Percentiles rank a stretch among this genome's conserved stretches.
These are phyloP conservation scores for Salix exigua DNA, from an alignment of 345 rosid species.

Conservation along the genomic window DNA sequence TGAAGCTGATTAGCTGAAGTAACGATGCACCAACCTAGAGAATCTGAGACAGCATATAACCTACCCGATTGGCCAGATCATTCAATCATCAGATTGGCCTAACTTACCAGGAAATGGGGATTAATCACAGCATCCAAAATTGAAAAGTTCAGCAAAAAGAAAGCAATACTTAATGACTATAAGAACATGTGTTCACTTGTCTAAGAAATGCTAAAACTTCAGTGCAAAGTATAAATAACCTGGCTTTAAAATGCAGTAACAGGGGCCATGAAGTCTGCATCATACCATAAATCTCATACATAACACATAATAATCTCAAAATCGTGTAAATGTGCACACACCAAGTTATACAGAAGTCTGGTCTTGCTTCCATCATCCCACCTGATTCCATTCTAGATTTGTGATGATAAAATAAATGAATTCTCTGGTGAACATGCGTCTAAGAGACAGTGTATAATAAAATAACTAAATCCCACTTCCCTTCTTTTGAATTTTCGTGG, in stretches of 20 bases:
- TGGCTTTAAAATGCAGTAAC: not conserved
- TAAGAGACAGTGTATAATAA: not conserved
- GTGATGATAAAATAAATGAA: not conserved
- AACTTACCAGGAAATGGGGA: not conserved
- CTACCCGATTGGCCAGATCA: not conserved
- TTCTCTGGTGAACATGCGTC: not conserved
- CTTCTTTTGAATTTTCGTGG: not conserved
- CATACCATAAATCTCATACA: not conserved
- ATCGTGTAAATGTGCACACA: not conserved
- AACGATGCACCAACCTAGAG: not conserved
- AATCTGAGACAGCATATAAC: not conserved
- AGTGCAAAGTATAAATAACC: not conserved
- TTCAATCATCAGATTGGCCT: not conserved
- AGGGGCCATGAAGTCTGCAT: not conserved
- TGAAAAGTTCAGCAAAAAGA: not conserved
- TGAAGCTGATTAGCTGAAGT: slow-evolving; percentile 20
- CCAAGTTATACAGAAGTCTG: not conserved
- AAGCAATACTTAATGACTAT: not conserved
- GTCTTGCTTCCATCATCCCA: not conserved
- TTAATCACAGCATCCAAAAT: not conserved
- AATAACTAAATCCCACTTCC: not conserved
- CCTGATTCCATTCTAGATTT: not conserved
- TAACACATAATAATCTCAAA: not conserved
- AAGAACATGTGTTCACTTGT: not conserved
- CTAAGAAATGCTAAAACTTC: not conserved